A percentile compares a stretch with the other conserved stretches of the same genome.
Evolutionary conservation across 129 eudicot species (phyloP).

Genomic region (Flaveria ramosissima): DNA sequence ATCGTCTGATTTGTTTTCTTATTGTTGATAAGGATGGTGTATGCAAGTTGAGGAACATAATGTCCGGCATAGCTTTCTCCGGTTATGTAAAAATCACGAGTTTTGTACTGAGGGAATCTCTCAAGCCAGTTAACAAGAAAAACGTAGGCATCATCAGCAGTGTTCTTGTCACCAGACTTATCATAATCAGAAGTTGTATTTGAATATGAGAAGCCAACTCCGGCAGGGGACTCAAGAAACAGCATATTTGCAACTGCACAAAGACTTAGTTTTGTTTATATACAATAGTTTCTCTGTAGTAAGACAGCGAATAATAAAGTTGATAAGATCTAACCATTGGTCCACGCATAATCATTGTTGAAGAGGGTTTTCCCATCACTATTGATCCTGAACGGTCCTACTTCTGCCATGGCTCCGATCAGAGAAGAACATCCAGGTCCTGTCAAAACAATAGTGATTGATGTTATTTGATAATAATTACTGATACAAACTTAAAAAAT

Average conservation of each 20-base stretch:
- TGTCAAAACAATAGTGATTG: not conserved
- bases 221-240: conserved; percentile 61
- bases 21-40: conserved; percentile 35
- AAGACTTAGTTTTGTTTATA: no score
- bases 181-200: conserved; percentile 45
- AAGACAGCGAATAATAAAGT: not conserved
- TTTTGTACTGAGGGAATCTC: conserved; percentile 55
- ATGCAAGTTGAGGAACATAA: conserved; percentile 52
- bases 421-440: conserved; percentile 40
- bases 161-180: conserved; percentile 51
- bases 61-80: conserved; percentile 65
- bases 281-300: not conserved
- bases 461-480: not conserved
- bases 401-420: conserved; percentile 42
- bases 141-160: conserved; percentile 49
- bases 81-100: conserved; percentile 45
- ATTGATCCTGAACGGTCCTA: conserved; percentile 49
- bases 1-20: conserved; percentile 41
- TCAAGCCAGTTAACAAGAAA: conserved; percentile 56
- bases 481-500: not conserved
- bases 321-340: conserved; percentile 33
- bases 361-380: conserved; percentile 43
- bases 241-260: conserved; percentile 56
- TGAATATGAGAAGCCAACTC: conserved; percentile 62
- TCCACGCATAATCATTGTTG: conserved; percentile 46